A percentile compares a stretch with the other conserved stretches of the same genome.
Evolutionary conservation across 73 alveolate genomes (phyloP).

Genomic region (Stentor coeruleus): DNA sequence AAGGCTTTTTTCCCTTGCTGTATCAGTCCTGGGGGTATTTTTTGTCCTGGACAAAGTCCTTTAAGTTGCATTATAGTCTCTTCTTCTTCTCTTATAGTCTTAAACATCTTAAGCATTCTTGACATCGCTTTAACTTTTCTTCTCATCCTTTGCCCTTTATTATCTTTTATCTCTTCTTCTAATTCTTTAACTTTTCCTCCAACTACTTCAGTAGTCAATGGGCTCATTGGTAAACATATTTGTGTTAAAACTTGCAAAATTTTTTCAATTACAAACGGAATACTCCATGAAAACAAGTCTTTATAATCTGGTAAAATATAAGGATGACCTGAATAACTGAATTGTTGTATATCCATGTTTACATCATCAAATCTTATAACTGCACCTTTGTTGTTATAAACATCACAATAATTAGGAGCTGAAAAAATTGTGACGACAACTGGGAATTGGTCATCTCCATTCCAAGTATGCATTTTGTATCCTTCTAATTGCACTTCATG

Average conservation of each 20-base stretch:
- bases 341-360: constrained; percentile 63
- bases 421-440: constrained; percentile 82
- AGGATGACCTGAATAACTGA: constrained; percentile 80
- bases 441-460: constrained; percentile 76
- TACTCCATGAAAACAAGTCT: constrained; percentile 85
- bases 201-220: constrained; percentile 43
- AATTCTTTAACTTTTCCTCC: constrained; percentile 53
- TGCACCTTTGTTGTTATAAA: constrained; percentile 79
- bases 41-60: not conserved
- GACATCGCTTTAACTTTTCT: constrained; percentile 64
- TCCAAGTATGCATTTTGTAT: constrained; percentile 87
- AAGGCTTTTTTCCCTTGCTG: constrained; percentile 24
- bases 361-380: constrained; percentile 71
- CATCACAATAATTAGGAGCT: constrained; percentile 90
- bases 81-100: constrained; percentile 40
- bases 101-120: constrained; percentile 63
- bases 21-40: constrained; percentile 28
- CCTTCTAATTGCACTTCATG: constrained; percentile 87
- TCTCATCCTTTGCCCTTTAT: constrained; percentile 39
- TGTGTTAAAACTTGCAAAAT: constrained; percentile 63
- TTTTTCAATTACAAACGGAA: constrained; percentile 85
- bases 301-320: constrained; percentile 77
- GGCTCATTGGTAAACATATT: constrained; percentile 27
- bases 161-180: constrained; percentile 52
- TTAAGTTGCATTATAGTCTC: constrained; percentile 32